Evolutionary conservation across 495 filamentous ascomycete species (phyloP).

Genomic region (Xanthoparmelia taractica): DNA sequence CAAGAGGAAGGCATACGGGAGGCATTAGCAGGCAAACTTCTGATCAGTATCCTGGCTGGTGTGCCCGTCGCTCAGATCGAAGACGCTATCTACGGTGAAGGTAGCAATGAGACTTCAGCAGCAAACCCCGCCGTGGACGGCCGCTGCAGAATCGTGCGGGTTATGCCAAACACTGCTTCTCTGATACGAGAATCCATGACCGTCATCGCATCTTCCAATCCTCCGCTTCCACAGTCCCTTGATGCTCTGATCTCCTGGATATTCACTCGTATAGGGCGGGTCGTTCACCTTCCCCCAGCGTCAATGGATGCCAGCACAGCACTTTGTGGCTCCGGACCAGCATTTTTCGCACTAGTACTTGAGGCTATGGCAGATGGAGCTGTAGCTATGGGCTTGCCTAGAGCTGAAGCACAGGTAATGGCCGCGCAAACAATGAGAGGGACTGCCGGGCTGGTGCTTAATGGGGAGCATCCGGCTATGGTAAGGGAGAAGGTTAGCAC

Average conservation of each 20-base stretch:
- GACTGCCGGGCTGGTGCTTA: slow-evolving; percentile 60
- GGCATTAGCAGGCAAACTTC: slow-evolving; percentile 66
- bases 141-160: slow-evolving; percentile 55
- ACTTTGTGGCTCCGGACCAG: slow-evolving; percentile 70
- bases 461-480: slow-evolving; percentile 69
- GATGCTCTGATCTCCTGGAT: slow-evolving; percentile 60
- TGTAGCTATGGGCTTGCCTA: slow-evolving; percentile 71
- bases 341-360: slow-evolving; percentile 69
- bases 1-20: slow-evolving; percentile 55
- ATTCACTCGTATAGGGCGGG: slow-evolving; percentile 57
- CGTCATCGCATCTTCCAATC: slow-evolving; percentile 56
- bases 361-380: slow-evolving; percentile 72
- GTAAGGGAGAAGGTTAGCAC: slow-evolving; percentile 71
- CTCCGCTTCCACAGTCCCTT: slow-evolving; percentile 45
- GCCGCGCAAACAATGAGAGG: slow-evolving; percentile 68
- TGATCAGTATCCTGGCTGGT: slow-evolving; percentile 83
- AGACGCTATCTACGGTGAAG: slow-evolving; percentile 44
- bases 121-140: slow-evolving; percentile 23
- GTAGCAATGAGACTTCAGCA: slow-evolving; percentile 7
- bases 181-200: slow-evolving; percentile 74
- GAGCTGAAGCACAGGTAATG: slow-evolving; percentile 70
- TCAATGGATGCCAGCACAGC: slow-evolving; percentile 70
- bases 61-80: slow-evolving; percentile 59
- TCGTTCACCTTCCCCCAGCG: slow-evolving; percentile 53
- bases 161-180: slow-evolving; percentile 68